Conservation (phyloP, 1,139 yeast species). For the Zhuliangozyma blackwelliae region DNA sequence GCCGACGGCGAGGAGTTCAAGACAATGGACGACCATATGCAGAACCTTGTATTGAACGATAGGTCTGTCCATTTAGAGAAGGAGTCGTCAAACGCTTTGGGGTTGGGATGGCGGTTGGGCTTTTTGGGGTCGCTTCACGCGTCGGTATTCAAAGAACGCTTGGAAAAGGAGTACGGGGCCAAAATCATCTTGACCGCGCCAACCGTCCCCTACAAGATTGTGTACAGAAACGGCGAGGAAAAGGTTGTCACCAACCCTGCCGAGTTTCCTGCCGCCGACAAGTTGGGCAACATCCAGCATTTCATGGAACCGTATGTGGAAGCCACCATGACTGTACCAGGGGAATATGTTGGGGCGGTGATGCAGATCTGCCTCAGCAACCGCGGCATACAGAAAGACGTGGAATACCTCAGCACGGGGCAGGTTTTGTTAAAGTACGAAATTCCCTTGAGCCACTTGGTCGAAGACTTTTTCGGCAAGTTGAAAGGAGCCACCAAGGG, state of each 20-base stretch:
- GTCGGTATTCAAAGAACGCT: conserved; percentile 84
- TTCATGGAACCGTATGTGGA: conserved; percentile 88
- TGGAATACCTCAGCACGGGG: conserved; percentile 74
- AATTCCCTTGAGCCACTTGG: conserved; percentile 82
- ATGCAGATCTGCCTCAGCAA: conserved; percentile 81
- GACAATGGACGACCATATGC: conserved; percentile 83
- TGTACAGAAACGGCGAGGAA: conserved; percentile 60
- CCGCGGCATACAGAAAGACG: conserved; percentile 77
- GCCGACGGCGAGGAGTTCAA: conserved; percentile 92
- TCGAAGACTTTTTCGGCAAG: conserved; percentile 93
- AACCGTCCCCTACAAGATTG: conserved; percentile 85
- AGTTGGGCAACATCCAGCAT: conserved; percentile 46
- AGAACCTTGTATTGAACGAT: conserved; percentile 83
- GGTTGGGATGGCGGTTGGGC: conserved; percentile 97
- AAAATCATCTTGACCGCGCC: conserved; percentile 91
- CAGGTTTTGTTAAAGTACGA: conserved; percentile 79
- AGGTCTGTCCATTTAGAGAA: conserved; percentile 85
- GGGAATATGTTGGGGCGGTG: conserved; percentile 81
- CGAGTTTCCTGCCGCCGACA: conserved; percentile 70
- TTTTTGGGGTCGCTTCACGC: conserved; percentile 94
- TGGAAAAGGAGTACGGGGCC: conserved; percentile 92
- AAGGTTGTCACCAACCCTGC: conserved; percentile 80
- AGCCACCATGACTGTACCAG: conserved; percentile 87
- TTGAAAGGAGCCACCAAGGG: conserved; percentile 88
- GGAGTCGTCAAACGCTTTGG: conserved; percentile 91